Base-by-base conservation (phyloP, 2,329 filamentous ascomycete genomes). In the Claviceps pazoutovae region DNA sequence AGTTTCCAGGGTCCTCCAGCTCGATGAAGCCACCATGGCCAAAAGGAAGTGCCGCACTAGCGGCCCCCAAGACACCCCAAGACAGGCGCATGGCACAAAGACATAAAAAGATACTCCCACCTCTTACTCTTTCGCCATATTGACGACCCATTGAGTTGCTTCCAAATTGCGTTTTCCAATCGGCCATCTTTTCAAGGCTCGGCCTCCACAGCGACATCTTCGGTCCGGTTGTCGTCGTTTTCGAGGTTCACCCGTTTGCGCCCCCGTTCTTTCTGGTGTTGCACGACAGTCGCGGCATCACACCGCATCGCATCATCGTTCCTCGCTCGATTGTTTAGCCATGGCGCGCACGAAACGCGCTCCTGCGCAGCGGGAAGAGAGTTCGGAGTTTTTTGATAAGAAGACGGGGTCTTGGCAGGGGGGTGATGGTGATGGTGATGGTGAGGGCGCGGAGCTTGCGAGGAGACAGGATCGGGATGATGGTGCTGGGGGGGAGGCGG, bases 321-420 rank as follows among this genome's bases (percentile, higher is more conserved):
- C 21, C 14, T 39, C 37, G 14, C 13, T 38, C 37, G 7, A 34
- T 4, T 34, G 30, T 34, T 17, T 4, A 17, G 51, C 57, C 56
- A 88, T 89, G 85, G 84, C 83, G 54, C 80, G 84, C 61, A 77
- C 76, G 51, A 88, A 89, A 68, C 83, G 86, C 67, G 71, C 76
- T 41, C 82, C 85, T 9, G 68, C 84, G 53, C 77, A 80, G 64
- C 80, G 83, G 63, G 76, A 80, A 57, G 70, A 79, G 2, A 86
- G 83, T 7, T 83, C 81, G 26, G 82, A 86, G 62, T 79, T 80
- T 63, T 78, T 81, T 48, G 74, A 75, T 61, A 76, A 74, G 57
- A 61, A 55, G 30, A 71, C 64, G 48, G 67, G 67, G 6, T 54
- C 56, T n/a, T 68, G 66, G 65, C 63, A 69, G 53, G 56, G 61